Percentiles rank a stretch among this genome's conserved stretches.
These are phyloP conservation scores for Lasiodiplodia gonubiensis DNA, from an alignment of 2,329 filamentous ascomycete genomes.

Conservation along the genomic window DNA sequence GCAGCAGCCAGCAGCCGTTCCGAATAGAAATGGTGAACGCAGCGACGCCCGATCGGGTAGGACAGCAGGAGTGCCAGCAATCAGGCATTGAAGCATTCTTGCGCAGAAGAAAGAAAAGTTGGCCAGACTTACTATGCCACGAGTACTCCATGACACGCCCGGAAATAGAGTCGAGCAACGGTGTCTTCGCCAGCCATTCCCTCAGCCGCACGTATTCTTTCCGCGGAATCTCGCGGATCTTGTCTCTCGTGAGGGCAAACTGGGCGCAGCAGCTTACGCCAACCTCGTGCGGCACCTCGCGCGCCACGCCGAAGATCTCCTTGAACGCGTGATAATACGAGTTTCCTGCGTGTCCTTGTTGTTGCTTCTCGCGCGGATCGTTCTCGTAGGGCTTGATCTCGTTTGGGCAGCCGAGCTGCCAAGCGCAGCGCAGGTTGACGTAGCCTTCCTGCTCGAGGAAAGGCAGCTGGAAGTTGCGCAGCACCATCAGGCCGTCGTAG, in stretches of 20 bases:
- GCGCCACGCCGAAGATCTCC: conserved; percentile 52
- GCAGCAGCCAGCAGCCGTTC: background rate
- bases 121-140: conserved; percentile 60
- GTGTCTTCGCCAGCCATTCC: conserved; percentile 56
- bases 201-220: conserved; percentile 57
- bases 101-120: background rate
- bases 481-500: conserved; percentile 57
- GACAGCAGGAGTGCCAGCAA: background rate
- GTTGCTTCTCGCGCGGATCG: conserved; percentile 45
- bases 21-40: background rate
- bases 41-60: background rate
- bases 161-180: conserved; percentile 55
- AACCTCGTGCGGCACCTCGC: conserved; percentile 50
- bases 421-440: conserved; percentile 60
- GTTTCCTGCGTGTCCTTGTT: conserved; percentile 55
- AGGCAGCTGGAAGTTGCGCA: conserved; percentile 55
- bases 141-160: conserved; percentile 63
- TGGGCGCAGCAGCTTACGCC: conserved; percentile 62
- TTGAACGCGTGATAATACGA: conserved; percentile 57
- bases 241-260: conserved; percentile 58
- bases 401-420: conserved; percentile 58
- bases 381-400: conserved; percentile 56
- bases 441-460: conserved; percentile 59
- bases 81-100: background rate
- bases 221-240: conserved; percentile 52